Evolutionary conservation across 768 basidiomycete genomes (phyloP), one percentile per base, ranked within the genome.

Genomic region (Termitomyces sp.): DNA sequence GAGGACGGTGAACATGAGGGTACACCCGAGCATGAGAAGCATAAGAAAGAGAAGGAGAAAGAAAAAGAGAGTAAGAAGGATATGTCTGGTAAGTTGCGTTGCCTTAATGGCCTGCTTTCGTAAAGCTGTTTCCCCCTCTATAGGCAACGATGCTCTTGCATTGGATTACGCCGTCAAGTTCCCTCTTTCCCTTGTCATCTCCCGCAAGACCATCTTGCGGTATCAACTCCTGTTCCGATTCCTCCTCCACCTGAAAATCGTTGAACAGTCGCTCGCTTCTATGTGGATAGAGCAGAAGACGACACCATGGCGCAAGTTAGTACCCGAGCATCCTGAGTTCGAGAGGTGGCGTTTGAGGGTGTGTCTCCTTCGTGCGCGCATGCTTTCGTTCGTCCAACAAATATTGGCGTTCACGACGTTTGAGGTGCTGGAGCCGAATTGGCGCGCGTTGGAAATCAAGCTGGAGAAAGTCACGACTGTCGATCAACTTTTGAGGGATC

Each of bases 201-300:
- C 96, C 2, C 87, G 95, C 53, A 97, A 96, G 75, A 94, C 95
- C 1, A 90, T 99, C 62, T 79, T 97, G 13, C 88, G 93, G 10
- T 99, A 99, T 70, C 96, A 99, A 70, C 82, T 98, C 38, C 81
- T 99, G 64, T 98, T 98, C 78, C 92, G 97, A 0, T 97, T 98
- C 73, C 86, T 99, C 40, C 81, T 98, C 1, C 93, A 94, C 63
- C 88, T 98, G 63, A 95, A 94, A 68, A 88, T 94, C 70, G 89
- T 95, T 64, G 95, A 98, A 69, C 92, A 93, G 61, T 82, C 87
- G 6, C 86, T 99, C 22, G 82, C 87, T 10, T 74, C 83, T 22
- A 97, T 96, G 90, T 98, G 97, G 97, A 83, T 88, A 42, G 96
- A 98, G 59, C 97, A 99, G 70, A 95, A 90, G 71, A 83, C 86